These are phyloP conservation scores for Termitomyces sp. DNA, from an alignment of 768 basidiomycete species.

Conservation along the genomic window DNA sequence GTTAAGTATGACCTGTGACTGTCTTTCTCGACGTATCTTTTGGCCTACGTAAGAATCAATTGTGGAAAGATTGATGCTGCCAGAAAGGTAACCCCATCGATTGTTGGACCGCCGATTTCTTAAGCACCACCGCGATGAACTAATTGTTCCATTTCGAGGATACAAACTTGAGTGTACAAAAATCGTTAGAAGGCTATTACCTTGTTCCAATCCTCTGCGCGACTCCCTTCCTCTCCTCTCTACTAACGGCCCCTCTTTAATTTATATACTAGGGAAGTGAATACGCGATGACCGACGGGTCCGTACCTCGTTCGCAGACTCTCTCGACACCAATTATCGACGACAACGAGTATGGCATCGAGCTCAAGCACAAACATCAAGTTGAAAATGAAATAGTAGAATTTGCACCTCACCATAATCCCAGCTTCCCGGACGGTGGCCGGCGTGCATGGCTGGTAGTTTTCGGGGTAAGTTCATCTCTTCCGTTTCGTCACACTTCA, in stretches of 20 bases:
- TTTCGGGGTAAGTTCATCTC: constrained; percentile 29
- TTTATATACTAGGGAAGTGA: background rate
- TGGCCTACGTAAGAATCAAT: too few relatives aligned
- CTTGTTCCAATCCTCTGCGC: background rate
- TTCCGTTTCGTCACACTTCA: too few relatives aligned
- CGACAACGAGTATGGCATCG: background rate
- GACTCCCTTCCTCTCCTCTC: background rate
- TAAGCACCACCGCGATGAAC: too few relatives aligned
- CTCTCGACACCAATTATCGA: background rate
- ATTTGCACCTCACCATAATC: background rate
- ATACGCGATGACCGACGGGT: background rate
- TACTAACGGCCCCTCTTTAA: background rate
- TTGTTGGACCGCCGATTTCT: too few relatives aligned
- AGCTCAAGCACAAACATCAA: background rate
- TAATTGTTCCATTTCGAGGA: too few relatives aligned
- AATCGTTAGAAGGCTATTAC: too few relatives aligned
- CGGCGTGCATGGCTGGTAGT: constrained; percentile 41
- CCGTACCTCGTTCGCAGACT: background rate
- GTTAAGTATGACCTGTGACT: too few relatives aligned
- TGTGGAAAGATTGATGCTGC: too few relatives aligned
- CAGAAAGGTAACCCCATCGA: too few relatives aligned
- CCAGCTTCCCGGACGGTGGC: constrained; percentile 39
- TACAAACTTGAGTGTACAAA: too few relatives aligned
- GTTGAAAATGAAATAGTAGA: background rate
- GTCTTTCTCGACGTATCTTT: too few relatives aligned